A percentile compares a stretch with the other conserved stretches of the same genome.
phyloP scores from a whole-genome alignment of 2,329 filamentous ascomycete species.

The Sporothrix pseudoabietina region DNA sequence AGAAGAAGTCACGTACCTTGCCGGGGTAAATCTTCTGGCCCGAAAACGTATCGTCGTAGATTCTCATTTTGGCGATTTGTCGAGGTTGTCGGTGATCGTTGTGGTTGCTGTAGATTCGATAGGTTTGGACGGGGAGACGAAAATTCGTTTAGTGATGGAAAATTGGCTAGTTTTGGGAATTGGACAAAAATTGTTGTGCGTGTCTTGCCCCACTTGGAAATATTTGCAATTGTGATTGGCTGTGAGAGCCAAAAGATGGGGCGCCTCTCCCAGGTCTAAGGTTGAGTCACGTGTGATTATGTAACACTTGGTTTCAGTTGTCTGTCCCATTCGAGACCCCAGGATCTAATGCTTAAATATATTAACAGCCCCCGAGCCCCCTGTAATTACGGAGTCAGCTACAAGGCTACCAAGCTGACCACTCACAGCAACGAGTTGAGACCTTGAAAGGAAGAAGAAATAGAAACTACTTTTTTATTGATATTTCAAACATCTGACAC shows the following conservation, averaged over 20 bases:
- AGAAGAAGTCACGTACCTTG: slow-evolving; percentile 55
- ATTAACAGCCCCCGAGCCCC: neutral
- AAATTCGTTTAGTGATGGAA: slow-evolving; percentile 29
- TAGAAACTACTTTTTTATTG: neutral
- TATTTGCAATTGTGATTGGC: slow-evolving; percentile 18
- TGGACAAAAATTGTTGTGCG: slow-evolving; percentile 40
- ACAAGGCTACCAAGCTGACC: neutral
- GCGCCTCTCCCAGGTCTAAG: neutral
- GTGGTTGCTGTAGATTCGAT: slow-evolving; percentile 27
- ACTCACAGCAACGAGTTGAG: neutral
- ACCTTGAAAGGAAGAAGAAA: neutral
- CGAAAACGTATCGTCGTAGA: slow-evolving; percentile 68
- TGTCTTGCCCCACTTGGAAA: slow-evolving; percentile 17
- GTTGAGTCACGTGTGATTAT: neutral
- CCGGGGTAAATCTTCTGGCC: slow-evolving; percentile 68
- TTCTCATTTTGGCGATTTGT: slow-evolving; percentile 59
- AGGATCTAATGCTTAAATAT: neutral
- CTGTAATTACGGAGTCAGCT: neutral
- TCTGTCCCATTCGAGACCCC: neutral
- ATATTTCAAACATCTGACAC: neutral
- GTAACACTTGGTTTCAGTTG: neutral
- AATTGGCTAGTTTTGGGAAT: slow-evolving; percentile 33
- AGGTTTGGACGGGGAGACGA: slow-evolving; percentile 21
- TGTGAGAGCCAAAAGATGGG: neutral
- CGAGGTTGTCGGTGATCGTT: slow-evolving; percentile 37